Conservation (phyloP, 805 yeast species). For the Sugiyamaella boreocaroliniensis region DNA sequence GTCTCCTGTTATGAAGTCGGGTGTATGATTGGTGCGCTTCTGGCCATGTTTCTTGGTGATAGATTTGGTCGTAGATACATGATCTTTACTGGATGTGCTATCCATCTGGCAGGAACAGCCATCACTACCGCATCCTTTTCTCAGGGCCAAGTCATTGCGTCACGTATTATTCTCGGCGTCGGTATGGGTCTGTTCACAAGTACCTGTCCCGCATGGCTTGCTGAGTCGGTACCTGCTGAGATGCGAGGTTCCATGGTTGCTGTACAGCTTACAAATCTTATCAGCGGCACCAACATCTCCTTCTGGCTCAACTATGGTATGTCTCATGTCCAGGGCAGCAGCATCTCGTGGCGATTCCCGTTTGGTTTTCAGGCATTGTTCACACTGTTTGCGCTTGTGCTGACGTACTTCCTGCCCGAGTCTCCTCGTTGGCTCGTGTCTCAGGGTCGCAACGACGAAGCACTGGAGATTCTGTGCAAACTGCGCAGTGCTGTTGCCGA, state of each 20-base stretch:
- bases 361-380: conserved; percentile 48
- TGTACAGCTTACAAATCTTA: conserved; percentile 51
- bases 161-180: conserved; percentile 42
- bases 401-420: conserved; percentile 43
- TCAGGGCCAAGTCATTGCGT: conserved; percentile 58
- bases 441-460: conserved; percentile 24
- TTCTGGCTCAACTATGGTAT: conserved; percentile 41
- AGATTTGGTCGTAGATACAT: conserved; percentile 52
- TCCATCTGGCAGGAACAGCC: conserved; percentile 34
- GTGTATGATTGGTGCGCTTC: conserved; percentile 59
- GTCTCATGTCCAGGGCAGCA: conserved; percentile 23
- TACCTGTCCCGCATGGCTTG: conserved; percentile 64
- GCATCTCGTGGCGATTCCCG: conserved; percentile 60
- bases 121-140: conserved; percentile 17
- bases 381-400: conserved; percentile 36
- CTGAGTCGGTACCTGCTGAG: conserved; percentile 69
- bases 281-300: conserved; percentile 39
- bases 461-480: conserved; percentile 7
- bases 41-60: conserved; percentile 52
- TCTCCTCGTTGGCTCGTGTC: conserved; percentile 43
- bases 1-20: conserved; percentile 52
- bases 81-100: conserved; percentile 45
- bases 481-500: conserved; percentile 9
- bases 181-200: conserved; percentile 23
- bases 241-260: conserved; percentile 67